Evolutionary conservation across 1,284 basidiomycete genomes (phyloP).

Genomic region (Chondrostereum purpureum): DNA sequence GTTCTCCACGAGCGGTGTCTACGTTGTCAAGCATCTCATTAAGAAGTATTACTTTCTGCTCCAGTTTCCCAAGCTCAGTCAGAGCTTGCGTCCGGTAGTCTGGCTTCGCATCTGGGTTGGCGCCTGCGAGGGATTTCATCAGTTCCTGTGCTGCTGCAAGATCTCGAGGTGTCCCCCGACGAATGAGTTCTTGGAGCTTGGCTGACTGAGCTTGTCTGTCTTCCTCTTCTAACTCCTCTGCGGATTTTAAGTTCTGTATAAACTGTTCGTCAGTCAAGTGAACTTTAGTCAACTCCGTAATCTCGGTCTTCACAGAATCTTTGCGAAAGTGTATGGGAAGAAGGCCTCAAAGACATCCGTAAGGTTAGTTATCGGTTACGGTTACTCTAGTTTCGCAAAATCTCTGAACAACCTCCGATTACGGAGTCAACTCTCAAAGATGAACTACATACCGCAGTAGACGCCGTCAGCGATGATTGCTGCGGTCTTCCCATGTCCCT

Average conservation of each 20-base stretch:
- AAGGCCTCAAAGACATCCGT: slow-evolving; percentile 4
- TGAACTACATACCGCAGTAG: slow-evolving; percentile 38
- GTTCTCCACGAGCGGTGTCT: slow-evolving; percentile 61
- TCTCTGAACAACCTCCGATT: too few relatives aligned
- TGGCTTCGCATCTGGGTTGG: slow-evolving; percentile 89
- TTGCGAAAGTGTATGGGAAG: too few relatives aligned
- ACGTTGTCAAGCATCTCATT: slow-evolving; percentile 98
- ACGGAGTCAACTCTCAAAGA: slow-evolving; percentile 10
- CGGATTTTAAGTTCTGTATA: slow-evolving; percentile 80
- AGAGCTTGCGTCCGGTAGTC: slow-evolving; percentile 90
- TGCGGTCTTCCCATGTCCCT: slow-evolving; percentile 51
- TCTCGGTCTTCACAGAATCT: too few relatives aligned
- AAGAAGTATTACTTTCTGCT: slow-evolving; percentile 88
- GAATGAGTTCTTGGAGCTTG: slow-evolving; percentile 96
- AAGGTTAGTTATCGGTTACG: too few relatives aligned
- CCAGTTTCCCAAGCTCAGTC: slow-evolving; percentile 89
- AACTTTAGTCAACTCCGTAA: too few relatives aligned
- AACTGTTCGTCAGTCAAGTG: not conserved
- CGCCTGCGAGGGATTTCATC: slow-evolving; percentile 94
- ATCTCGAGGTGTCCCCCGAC: slow-evolving; percentile 92
- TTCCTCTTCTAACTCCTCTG: slow-evolving; percentile 94
- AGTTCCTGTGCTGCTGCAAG: slow-evolving; percentile 94
- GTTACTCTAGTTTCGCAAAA: too few relatives aligned
- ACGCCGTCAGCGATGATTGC: slow-evolving; percentile 30
- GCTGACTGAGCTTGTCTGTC: slow-evolving; percentile 93